Evolutionary conservation across 257 asterid genomes (phyloP), one percentile per base, ranked within the genome.

Genomic region (Ophiorrhiza pumila): DNA sequence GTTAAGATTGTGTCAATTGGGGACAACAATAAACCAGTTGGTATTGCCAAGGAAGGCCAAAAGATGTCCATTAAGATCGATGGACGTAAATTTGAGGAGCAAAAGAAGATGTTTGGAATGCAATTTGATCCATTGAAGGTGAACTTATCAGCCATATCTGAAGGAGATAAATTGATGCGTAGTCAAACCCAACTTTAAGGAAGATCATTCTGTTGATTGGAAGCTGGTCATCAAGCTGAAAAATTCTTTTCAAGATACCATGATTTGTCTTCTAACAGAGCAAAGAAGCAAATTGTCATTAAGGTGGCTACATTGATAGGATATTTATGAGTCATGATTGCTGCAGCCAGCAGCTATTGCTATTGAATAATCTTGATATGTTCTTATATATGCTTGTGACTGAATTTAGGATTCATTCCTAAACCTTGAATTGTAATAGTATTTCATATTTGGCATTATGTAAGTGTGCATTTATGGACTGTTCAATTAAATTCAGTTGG

Each of bases 111-210:
- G 94, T 83, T 85, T 75, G 98, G 98, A 73, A 82, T 97, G 80
- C 98, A 91, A 83, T 93, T 93, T 78, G 97, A 93, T n/a, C n/a
- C 78, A 69, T 81, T 59, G 97, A 93, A 76, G 97, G 91, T 62
- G 96, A 93, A 90, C 97, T 93, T 52, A 95, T 93, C 77, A 93
- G 98, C 86, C 87, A 83, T 74, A 88, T 93, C 83, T 83, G 92
- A 57, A 87, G 98, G 82, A 81, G 73, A 82, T 93, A 97, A 29
- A 93, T 93, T 37, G 97, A 93, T 66, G n/a, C n/a, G 78, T 92
- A 9, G 94, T 93, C 29, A 91, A 93, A 80, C 87, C 83, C 77
- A 90, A 91, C 81, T 93, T 86, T 15, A 82, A 92, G 97, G 87
- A 82, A 0, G 97, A 90, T 59, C 77, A 90, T 74, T 75, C 90